Base-by-base conservation (phyloP, 495 filamentous ascomycete species). In the Penicillium angulare region DNA sequence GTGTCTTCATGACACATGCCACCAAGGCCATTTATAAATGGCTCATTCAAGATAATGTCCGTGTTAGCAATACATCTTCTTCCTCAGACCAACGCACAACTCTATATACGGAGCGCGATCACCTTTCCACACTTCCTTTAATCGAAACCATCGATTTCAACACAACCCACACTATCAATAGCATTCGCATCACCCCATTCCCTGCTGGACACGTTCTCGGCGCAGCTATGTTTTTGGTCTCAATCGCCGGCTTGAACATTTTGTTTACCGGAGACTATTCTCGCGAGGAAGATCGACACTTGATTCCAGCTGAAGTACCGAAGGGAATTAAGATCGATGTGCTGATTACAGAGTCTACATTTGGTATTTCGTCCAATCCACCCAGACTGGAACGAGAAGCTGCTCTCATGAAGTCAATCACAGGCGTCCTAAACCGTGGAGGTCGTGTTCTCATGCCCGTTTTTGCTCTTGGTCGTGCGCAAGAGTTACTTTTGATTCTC, bases 11-110 rank as follows among this genome's bases (percentile, higher is more conserved):
- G 92, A 98, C 93, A 21, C 93, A 97, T 73, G 88, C 93, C 5
- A 98, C 93, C 20, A 97, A 97, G 70, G 93, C 93, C 52, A 98
- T 98, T 69, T 98, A 98, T 79, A 97, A 97, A 76, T 97, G 92
- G 91, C 79, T 98, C 27, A 96, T 97, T 44, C 90, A 96, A 66
- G 93, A 98, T 71, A 91, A 88, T 63, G 87, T 98, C 22, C 85
- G 93, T 51, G 91, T 98, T 27, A 81, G 76, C 60, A 86, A 90
- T 65, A 90, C 87, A 0, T 86, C 88, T 0, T 81, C 79, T 13
- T 82, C 80, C 13, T 86, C 88, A 1, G 86, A 89, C 52, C 81
- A 86, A 50, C 82, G 83, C 8, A 83, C 88, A 0, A 85, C 86
- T 1, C 81, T 97, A 34, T 98, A 96, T 64, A 96, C 90, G 2